These are phyloP conservation scores for Rhamnella rubrinervis DNA, from an alignment of 331 rosid genomes.

Conservation along the genomic window DNA sequence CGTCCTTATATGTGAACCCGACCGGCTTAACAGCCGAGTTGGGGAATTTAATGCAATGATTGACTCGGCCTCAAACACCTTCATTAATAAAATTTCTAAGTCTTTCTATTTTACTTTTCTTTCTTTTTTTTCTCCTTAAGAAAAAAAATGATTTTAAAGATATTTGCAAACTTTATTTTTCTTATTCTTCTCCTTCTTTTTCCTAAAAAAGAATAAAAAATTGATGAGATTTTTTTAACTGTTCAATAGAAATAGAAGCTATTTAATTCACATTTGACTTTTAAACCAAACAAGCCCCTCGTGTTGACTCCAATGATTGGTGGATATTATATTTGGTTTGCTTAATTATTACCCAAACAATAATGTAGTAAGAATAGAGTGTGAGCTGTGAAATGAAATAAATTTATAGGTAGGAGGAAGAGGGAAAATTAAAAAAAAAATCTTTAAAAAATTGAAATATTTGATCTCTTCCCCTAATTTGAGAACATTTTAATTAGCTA, in stretches of 20 bases:
- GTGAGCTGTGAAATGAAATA: background rate
- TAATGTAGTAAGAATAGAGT: background rate
- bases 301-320: slow-evolving; percentile 45
- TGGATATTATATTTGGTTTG: slow-evolving; percentile 17
- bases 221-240: background rate
- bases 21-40: slow-evolving; percentile 57
- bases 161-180: too few relatives aligned
- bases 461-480: slow-evolving; percentile 4
- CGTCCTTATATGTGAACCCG: slow-evolving; percentile 50
- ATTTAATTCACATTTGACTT: slow-evolving; percentile 27
- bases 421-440: slow-evolving; percentile 10
- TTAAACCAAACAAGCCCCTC: slow-evolving; percentile 18
- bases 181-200: background rate
- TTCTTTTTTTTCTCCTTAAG: background rate
- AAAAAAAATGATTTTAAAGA: background rate
- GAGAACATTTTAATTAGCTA: background rate
- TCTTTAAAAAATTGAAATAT: slow-evolving; percentile 1
- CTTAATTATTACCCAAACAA: slow-evolving; percentile 27
- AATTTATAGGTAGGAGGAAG: background rate
- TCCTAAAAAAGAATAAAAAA: too few relatives aligned
- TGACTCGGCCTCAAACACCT: slow-evolving; percentile 38
- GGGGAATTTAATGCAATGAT: slow-evolving; percentile 50
- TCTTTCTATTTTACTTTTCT: background rate
- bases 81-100: background rate
- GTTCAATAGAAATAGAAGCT: background rate